Conservation (phyloP, 495 filamentous ascomycete genomes). For the Oleoguttula mirabilis region DNA sequence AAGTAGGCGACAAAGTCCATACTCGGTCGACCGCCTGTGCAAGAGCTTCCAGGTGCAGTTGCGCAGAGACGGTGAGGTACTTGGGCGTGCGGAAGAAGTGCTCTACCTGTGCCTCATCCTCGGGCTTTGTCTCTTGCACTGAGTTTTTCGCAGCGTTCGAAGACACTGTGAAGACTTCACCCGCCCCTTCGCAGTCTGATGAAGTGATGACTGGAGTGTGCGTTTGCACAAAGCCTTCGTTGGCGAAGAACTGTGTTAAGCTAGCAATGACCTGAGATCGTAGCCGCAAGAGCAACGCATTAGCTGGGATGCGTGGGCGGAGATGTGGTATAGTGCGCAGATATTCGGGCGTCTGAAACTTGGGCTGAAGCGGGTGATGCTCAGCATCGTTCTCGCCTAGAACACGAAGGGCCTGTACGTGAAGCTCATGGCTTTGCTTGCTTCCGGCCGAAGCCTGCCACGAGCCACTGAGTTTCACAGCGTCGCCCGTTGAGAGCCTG, state of each 20-base stretch:
- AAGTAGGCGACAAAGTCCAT: slow-evolving; percentile 88
- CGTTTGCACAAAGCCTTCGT: slow-evolving; percentile 64
- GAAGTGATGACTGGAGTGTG: slow-evolving; percentile 92
- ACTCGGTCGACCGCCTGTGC: slow-evolving; percentile 79
- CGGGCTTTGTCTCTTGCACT: not conserved
- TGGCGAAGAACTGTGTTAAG: slow-evolving; percentile 58
- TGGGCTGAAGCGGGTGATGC: slow-evolving; percentile 87
- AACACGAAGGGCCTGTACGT: slow-evolving; percentile 52
- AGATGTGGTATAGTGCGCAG: slow-evolving; percentile 84
- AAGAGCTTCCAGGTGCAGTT: slow-evolving; percentile 88
- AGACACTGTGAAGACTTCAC: slow-evolving; percentile 78
- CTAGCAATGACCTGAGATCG: slow-evolving; percentile 68
- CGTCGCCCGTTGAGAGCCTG: slow-evolving; percentile 69
- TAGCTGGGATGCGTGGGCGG: slow-evolving; percentile 68
- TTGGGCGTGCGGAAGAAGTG: slow-evolving; percentile 79
- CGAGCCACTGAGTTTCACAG: slow-evolving; percentile 63
- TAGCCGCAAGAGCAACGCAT: slow-evolving; percentile 67
- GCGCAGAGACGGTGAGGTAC: slow-evolving; percentile 89
- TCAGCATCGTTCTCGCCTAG: slow-evolving; percentile 69
- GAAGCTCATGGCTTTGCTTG: slow-evolving; percentile 70
- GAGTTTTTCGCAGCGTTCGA: slow-evolving; percentile 25
- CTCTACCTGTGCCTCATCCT: slow-evolving; percentile 20
- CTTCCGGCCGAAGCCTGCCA: slow-evolving; percentile 64
- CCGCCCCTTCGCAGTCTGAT: slow-evolving; percentile 93
- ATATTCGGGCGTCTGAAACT: slow-evolving; percentile 81